phyloP scores from a whole-genome alignment of 208 protist species.

The Kentomonas sorsogonicus region DNA sequence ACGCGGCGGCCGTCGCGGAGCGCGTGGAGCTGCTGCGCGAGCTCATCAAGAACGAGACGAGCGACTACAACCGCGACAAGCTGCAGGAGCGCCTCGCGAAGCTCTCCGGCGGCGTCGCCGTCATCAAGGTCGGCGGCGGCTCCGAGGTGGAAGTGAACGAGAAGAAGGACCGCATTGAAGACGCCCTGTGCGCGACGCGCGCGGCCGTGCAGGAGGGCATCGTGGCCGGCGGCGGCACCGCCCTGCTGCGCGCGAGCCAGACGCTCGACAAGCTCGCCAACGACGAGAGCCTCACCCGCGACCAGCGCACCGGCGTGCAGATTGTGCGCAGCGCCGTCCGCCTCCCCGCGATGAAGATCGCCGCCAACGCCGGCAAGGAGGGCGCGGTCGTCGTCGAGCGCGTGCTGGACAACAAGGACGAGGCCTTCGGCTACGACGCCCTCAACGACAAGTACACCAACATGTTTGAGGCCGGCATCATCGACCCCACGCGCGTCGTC shows the following conservation, averaged over 20 bases:
- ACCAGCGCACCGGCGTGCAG: slow-evolving; percentile 94
- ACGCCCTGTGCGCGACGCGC: slow-evolving; percentile 98
- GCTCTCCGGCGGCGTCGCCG: slow-evolving; percentile 95
- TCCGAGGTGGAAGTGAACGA: slow-evolving; percentile 99
- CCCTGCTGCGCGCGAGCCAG: slow-evolving; percentile 92
- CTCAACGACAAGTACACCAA: slow-evolving; percentile 93
- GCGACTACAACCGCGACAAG: slow-evolving; percentile 97
- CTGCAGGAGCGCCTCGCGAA: slow-evolving; percentile 97
- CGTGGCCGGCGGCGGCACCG: slow-evolving; percentile 96
- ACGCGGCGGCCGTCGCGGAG: slow-evolving; percentile 85
- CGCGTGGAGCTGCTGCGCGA: slow-evolving; percentile 91
- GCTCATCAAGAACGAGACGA: slow-evolving; percentile 78
- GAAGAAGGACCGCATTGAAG: slow-evolving; percentile 98
- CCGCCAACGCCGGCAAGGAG: slow-evolving; percentile 96
- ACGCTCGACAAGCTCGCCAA: slow-evolving; percentile 80
- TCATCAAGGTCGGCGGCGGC: slow-evolving; percentile 96
- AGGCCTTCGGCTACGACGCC: slow-evolving; percentile 92
- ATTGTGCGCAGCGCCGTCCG: slow-evolving; percentile 93
- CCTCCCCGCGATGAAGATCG: slow-evolving; percentile 92
- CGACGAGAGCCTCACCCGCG: slow-evolving; percentile 60
- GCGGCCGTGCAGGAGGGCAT: slow-evolving; percentile 99
- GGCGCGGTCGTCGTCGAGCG: slow-evolving; percentile 97
- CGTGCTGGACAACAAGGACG: slow-evolving; percentile 84
- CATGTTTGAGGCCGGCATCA: slow-evolving; percentile 98
- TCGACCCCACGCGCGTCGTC: slow-evolving; percentile 99